Evolutionary conservation across 371 early-diverging fungal species (phyloP).

Genomic region (Saksenaea oblongispora): DNA sequence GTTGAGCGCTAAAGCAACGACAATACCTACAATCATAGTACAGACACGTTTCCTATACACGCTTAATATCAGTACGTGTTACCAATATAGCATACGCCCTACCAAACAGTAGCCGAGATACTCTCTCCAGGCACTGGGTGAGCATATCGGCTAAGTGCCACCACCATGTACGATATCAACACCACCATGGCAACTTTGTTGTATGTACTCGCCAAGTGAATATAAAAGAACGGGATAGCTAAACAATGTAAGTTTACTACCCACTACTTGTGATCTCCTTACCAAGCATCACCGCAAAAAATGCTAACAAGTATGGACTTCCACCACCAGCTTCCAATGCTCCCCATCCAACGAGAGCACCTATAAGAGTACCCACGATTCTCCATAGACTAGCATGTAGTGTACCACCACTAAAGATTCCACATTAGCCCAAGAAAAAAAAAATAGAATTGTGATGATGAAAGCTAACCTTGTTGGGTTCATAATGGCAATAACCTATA

Average conservation of each 20-base stretch:
- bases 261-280: conserved; percentile 8
- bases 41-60: conserved; percentile 47
- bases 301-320: conserved; percentile 52
- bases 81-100: not conserved
- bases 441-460: not conserved
- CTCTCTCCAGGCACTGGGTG: conserved; percentile 32
- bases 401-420: conserved; percentile 49
- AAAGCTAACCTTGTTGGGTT: conserved; percentile 51
- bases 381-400: conserved; percentile 55
- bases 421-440: not conserved
- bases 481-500: conserved; percentile 56
- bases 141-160: conserved; percentile 41
- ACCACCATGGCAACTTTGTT: conserved; percentile 50
- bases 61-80: not conserved
- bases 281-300: conserved; percentile 59
- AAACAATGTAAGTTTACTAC: not conserved
- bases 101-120: conserved; percentile 45
- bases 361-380: conserved; percentile 56
- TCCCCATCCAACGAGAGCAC: conserved; percentile 53
- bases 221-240: conserved; percentile 50
- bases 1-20: conserved; percentile 52
- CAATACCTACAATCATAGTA: conserved; percentile 59
- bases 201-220: conserved; percentile 45
- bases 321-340: conserved; percentile 48
- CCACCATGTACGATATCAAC: conserved; percentile 43